These are phyloP conservation scores for Sporothrix schenckii DNA, from an alignment of 2,329 filamentous ascomycete genomes.

Conservation along the genomic window DNA sequence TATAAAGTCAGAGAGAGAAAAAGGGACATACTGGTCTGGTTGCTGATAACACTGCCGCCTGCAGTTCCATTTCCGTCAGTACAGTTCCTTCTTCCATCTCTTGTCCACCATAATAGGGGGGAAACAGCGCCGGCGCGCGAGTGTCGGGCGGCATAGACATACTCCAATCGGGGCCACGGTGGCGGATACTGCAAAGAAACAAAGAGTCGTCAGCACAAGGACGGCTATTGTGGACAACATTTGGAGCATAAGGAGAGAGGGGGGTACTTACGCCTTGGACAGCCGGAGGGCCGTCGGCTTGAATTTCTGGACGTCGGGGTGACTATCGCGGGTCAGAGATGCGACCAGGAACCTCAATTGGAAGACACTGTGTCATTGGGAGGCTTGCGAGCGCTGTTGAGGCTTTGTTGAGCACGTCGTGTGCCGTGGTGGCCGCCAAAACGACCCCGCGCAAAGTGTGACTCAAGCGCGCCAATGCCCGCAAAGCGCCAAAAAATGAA, in stretches of 20 bases:
- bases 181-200: conserved; percentile 69
- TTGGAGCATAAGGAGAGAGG: conserved; percentile 16
- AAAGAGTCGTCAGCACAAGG: conserved; percentile 40
- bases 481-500: conserved; percentile 11
- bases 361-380: background rate
- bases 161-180: conserved; percentile 99
- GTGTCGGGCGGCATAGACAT: conserved; percentile 36
- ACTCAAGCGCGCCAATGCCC: conserved; percentile 43
- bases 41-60: conserved; percentile 87
- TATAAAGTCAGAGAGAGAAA: background rate
- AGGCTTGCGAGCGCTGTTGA: background rate
- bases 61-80: conserved; percentile 28
- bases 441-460: conserved; percentile 31
- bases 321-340: conserved; percentile 51
- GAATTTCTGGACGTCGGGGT: conserved; percentile 94
- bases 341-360: conserved; percentile 16
- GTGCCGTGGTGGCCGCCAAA: conserved; percentile 30
- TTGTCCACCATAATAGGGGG: background rate
- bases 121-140: conserved; percentile 49
- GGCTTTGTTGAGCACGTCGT: background rate
- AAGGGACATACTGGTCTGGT: conserved; percentile 79
- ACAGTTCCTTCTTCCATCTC: background rate
- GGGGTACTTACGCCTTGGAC: conserved; percentile 78
- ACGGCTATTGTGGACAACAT: conserved; percentile 38
- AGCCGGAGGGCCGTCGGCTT: conserved; percentile 93